Evolutionary conservation across 176 grass and related monocot species (phyloP).

Genomic region (Stipa capillata): DNA sequence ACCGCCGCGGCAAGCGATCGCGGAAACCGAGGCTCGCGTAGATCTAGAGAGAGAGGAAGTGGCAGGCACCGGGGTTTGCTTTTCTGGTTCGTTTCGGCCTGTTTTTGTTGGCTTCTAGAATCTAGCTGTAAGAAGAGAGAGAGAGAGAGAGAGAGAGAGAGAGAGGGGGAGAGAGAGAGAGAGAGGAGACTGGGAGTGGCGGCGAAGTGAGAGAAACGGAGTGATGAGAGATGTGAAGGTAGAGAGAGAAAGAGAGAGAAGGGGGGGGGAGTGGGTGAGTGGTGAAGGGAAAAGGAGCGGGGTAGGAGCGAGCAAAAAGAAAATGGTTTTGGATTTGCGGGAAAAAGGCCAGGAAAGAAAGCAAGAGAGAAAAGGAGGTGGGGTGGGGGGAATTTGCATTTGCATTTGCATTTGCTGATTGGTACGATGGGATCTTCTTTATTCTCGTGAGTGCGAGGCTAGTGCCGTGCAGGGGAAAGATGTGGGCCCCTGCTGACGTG

Average conservation of each 20-base stretch:
- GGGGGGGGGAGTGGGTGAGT: not conserved
- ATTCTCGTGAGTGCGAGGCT: conserved; percentile 10
- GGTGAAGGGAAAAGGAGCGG: not conserved
- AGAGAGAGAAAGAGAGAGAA: conserved; percentile 8
- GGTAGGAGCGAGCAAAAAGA: not conserved
- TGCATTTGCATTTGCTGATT: not conserved
- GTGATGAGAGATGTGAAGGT: not conserved
- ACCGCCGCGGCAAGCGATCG: conserved; percentile 3
- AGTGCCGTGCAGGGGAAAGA: not conserved
- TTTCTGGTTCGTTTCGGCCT: conserved; percentile 1
- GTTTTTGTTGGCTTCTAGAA: conserved; percentile 53
- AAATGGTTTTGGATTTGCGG: conserved; percentile 14
- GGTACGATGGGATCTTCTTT: not conserved
- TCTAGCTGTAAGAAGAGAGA: conserved; percentile 14
- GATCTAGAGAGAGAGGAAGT: conserved; percentile 38
- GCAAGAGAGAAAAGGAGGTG: too few relatives aligned
- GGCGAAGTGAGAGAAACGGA: conserved; percentile 1
- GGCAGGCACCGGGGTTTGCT: conserved; percentile 1
- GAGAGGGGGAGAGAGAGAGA: too few relatives aligned
- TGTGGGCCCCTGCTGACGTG: conserved; percentile 23
- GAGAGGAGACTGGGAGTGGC: too few relatives aligned
- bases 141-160: not conserved
- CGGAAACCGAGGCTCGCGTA: conserved; percentile 29
- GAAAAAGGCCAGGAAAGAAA: not conserved
- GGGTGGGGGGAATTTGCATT: too few relatives aligned